Percentiles rank a stretch among this genome's conserved stretches.
Evolutionary conservation across 176 grass and related monocot species (phyloP).

Genomic region (Oryza rufipogon): DNA sequence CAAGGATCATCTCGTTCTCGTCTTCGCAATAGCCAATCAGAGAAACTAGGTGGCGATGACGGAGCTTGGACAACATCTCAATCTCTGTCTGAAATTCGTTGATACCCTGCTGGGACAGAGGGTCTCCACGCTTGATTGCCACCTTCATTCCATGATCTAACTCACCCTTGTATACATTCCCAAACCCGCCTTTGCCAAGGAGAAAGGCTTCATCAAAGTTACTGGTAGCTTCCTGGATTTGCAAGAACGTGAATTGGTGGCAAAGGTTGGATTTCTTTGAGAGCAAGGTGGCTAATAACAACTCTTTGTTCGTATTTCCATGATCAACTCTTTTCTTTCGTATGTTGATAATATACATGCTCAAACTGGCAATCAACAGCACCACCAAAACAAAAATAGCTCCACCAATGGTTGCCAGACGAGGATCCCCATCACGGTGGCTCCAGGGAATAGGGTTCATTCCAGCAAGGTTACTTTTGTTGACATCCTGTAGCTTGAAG

Average conservation of each 20-base stretch:
- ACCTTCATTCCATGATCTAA: conserved; percentile 41
- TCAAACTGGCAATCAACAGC: conserved; percentile 25
- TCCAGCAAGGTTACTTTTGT: too few species aligned
- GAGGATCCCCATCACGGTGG: background rate
- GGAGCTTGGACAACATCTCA: background rate
- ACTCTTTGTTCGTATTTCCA: background rate
- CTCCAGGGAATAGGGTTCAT: background rate
- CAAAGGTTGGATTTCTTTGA: too few species aligned
- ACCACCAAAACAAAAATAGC: conserved; percentile 2
- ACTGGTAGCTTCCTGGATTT: conserved; percentile 22
- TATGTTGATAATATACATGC: conserved; percentile 27
- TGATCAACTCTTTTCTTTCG: conserved; percentile 33
- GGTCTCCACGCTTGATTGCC: conserved; percentile 52
- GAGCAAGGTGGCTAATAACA: background rate
- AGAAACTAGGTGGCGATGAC: background rate
- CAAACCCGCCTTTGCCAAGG: conserved; percentile 52
- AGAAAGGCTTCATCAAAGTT: conserved; percentile 46
- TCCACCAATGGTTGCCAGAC: conserved; percentile 22
- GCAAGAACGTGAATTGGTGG: too few species aligned
- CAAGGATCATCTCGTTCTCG: conserved; percentile 24
- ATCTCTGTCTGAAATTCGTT: background rate
- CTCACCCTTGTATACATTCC: conserved; percentile 47
- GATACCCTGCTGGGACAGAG: conserved; percentile 25
- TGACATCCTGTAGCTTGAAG: conserved; percentile 33
- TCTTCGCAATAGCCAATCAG: conserved; percentile 36